These are phyloP conservation scores for Apiospora marii DNA, from an alignment of 2,329 filamentous ascomycete species.

Conservation along the genomic window DNA sequence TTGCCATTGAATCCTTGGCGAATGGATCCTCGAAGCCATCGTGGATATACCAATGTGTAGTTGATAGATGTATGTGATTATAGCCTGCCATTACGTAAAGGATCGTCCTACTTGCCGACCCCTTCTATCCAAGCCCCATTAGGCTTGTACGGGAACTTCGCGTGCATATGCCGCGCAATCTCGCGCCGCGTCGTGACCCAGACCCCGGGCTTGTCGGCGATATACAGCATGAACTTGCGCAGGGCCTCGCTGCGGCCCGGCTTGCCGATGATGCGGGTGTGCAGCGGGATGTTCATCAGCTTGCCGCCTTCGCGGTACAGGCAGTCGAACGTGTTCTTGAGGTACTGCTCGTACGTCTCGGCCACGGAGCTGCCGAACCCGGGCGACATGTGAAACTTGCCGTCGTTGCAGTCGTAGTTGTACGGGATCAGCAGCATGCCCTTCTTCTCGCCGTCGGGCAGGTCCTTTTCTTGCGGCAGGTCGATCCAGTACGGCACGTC, in stretches of 20 bases:
- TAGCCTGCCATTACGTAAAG: background rate
- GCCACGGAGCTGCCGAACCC: conserved; percentile 49
- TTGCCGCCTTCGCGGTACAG: conserved; percentile 50
- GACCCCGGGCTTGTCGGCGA: conserved; percentile 48
- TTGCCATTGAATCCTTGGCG: too few species aligned
- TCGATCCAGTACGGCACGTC: conserved; percentile 41
- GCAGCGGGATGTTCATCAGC: conserved; percentile 52
- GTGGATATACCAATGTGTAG: too few species aligned
- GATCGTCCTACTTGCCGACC: background rate
- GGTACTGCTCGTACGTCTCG: conserved; percentile 48
- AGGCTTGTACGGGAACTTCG: conserved; percentile 47
- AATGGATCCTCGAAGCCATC: too few species aligned
- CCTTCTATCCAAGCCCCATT: conserved; percentile 32
- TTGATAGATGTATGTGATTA: background rate
- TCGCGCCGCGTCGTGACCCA: conserved; percentile 53
- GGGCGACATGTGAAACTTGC: conserved; percentile 53
- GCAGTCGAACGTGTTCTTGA: conserved; percentile 51
- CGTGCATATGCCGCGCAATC: conserved; percentile 50
- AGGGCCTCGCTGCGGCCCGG: conserved; percentile 48
- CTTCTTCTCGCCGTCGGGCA: conserved; percentile 42
- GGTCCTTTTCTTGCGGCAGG: conserved; percentile 38
- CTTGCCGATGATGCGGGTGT: conserved; percentile 50
- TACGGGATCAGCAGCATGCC: conserved; percentile 49
- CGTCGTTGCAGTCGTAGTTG: conserved; percentile 50
- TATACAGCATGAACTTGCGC: conserved; percentile 49